These are phyloP conservation scores for Durotheca rogersii DNA, from an alignment of 495 filamentous ascomycete species.

Conservation along the genomic window DNA sequence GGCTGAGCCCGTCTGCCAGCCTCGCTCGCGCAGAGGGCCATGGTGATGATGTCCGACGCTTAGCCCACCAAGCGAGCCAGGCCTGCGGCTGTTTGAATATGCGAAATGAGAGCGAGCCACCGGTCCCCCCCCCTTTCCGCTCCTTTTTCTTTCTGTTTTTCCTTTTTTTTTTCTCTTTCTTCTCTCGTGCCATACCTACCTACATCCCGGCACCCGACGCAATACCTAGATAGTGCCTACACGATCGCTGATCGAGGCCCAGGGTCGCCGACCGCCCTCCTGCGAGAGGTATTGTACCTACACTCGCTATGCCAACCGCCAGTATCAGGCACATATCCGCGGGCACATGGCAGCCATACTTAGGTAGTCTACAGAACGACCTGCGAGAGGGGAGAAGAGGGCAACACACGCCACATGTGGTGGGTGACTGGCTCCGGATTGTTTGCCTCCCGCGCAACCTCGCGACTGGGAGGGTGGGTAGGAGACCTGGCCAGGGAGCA, in stretches of 20 bases:
- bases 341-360: constrained; percentile 2
- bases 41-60: no score
- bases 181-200: no score
- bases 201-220: no score
- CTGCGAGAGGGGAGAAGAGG: constrained; percentile 1
- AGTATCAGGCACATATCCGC: constrained; percentile 7
- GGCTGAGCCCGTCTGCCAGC: constrained; percentile 23
- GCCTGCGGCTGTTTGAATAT: constrained; percentile 7
- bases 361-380: constrained; percentile 1
- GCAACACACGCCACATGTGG: constrained; percentile 8
- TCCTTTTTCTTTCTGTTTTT: constrained; percentile 2
- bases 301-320: constrained; percentile 11
- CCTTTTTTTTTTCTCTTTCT: no score
- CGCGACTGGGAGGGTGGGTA: constrained; percentile 1
- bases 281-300: constrained; percentile 8
- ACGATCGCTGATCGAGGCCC: no score
- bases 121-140: constrained; percentile 4
- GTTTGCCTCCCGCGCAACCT: background rate
- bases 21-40: no score
- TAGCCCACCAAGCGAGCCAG: constrained; percentile 10
- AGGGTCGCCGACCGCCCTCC: constrained; percentile 10
- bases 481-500: constrained; percentile 10
- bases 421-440: constrained; percentile 6
- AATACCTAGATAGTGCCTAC: no score
- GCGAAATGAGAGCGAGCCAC: constrained; percentile 2